Evolutionary conservation across 2,329 filamentous ascomycete species (phyloP).

Genomic region (Claviceps cyperi): DNA sequence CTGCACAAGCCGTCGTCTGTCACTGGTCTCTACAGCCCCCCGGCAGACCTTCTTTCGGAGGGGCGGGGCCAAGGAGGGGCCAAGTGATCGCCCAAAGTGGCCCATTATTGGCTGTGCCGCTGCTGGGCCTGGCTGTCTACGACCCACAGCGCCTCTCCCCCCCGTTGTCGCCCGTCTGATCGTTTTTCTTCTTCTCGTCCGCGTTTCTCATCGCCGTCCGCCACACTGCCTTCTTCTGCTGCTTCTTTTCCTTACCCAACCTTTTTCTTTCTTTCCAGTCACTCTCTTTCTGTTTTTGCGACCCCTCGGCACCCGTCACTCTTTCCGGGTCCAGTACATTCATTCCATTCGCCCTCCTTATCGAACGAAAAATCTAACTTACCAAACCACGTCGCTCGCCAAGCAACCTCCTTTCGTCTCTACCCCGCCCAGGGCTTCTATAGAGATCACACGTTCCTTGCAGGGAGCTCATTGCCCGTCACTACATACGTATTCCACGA

Average conservation of each 20-base stretch:
- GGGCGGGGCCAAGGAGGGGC: too few relatives aligned
- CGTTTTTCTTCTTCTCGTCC: constrained; percentile 19
- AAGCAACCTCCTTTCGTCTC: constrained; percentile 8
- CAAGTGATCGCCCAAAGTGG: too few relatives aligned
- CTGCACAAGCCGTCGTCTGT: too few relatives aligned
- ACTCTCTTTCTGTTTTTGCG: constrained; percentile 17
- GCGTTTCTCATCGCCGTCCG: constrained; percentile 20
- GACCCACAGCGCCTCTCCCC: constrained; percentile 9
- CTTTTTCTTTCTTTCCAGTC: constrained; percentile 30
- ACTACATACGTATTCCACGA: background rate
- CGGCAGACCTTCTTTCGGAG: too few relatives aligned
- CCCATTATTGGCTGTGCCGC: background rate
- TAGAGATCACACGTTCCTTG: constrained; percentile 9
- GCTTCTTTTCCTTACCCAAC: constrained; percentile 20
- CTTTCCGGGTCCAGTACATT: constrained; percentile 35
- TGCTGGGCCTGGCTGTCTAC: background rate
- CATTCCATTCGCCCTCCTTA: constrained; percentile 18
- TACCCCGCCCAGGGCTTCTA: background rate
- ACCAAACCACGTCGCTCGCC: constrained; percentile 6
- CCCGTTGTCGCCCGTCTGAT: constrained; percentile 20
- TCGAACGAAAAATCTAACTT: constrained; percentile 7
- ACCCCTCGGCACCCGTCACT: constrained; percentile 32
- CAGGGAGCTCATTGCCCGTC: background rate
- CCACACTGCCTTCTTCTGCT: constrained; percentile 19
- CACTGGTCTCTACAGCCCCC: too few relatives aligned